Evolutionary conservation across 176 grass and related monocot species (phyloP).

Genomic region (Tillandsia fasciculata): DNA sequence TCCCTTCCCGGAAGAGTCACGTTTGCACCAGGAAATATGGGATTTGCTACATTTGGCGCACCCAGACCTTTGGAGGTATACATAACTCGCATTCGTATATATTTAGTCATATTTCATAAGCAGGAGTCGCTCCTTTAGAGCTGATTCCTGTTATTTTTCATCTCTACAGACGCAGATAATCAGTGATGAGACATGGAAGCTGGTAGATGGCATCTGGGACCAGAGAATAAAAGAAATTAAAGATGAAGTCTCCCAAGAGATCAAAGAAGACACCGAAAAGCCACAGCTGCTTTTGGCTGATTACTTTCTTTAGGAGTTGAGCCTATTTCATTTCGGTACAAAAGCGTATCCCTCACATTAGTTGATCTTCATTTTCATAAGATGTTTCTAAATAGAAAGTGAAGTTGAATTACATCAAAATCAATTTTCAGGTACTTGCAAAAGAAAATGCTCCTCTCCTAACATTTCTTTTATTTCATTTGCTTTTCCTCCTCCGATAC

Average conservation of each 20-base stretch:
- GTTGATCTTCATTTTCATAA: neutral
- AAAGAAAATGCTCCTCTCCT: neutral
- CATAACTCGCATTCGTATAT: neutral
- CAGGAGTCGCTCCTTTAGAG: neutral
- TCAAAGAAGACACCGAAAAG: constrained; percentile 17
- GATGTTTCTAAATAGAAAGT: neutral
- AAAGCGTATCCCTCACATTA: neutral
- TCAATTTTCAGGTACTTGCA: neutral
- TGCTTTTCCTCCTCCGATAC: neutral
- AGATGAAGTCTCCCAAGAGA: constrained; percentile 22
- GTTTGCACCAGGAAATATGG: constrained; percentile 30
- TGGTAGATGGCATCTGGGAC: constrained; percentile 35
- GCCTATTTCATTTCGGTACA: neutral
- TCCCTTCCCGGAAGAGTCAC: constrained; percentile 31
- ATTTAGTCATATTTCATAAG: neutral
- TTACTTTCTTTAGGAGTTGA: constrained; percentile 11
- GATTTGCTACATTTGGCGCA: constrained; percentile 34
- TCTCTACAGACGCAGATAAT: constrained; percentile 28
- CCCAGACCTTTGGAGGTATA: constrained; percentile 28
- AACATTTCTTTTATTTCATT: neutral
- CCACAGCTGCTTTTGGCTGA: constrained; percentile 21
- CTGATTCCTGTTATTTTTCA: neutral
- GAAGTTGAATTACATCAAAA: neutral
- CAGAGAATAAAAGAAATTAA: constrained; percentile 31
- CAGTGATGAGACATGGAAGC: constrained; percentile 31